Conservation (phyloP, 1,139 yeast species). For the Zygosaccharomyces pseudobailii region DNA sequence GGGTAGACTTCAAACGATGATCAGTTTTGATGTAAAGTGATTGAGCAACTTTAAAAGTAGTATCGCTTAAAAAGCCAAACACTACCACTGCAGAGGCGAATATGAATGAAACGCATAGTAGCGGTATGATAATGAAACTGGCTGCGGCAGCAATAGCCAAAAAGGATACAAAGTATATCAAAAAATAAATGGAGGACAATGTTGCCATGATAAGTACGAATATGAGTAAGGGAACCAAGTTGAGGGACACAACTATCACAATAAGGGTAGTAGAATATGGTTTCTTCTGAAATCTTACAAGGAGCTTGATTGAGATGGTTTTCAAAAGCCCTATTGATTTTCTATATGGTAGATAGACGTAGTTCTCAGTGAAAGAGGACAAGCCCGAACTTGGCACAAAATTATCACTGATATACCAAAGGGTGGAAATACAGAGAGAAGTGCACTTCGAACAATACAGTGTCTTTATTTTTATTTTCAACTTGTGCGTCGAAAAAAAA, state of each 20-base stretch:
- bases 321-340: slow-evolving; percentile 3
- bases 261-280: slow-evolving; percentile 12
- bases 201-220: slow-evolving; percentile 16
- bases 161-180: slow-evolving; percentile 19
- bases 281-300: slow-evolving; percentile 9
- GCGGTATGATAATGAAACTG: slow-evolving; percentile 20
- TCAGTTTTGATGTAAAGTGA: slow-evolving; percentile 17
- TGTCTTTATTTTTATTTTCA: not conserved
- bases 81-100: slow-evolving; percentile 22
- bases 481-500: not conserved
- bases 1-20: slow-evolving; percentile 12
- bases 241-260: slow-evolving; percentile 4
- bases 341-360: slow-evolving; percentile 3
- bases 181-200: slow-evolving; percentile 17
- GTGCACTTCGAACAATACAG: not conserved
- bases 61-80: slow-evolving; percentile 23
- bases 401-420: not conserved
- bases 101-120: slow-evolving; percentile 20
- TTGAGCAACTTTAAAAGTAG: slow-evolving; percentile 20
- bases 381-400: slow-evolving; percentile 1
- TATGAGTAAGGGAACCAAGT: slow-evolving; percentile 10
- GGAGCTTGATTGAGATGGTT: not conserved
- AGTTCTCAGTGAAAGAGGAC: slow-evolving; percentile 1
- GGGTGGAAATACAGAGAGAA: not conserved
- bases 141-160: slow-evolving; percentile 16